Percentiles rank a stretch among this genome's conserved stretches.
These are phyloP conservation scores for Elaphomyces granulatus DNA, from an alignment of 495 filamentous ascomycete genomes.

Conservation along the genomic window DNA sequence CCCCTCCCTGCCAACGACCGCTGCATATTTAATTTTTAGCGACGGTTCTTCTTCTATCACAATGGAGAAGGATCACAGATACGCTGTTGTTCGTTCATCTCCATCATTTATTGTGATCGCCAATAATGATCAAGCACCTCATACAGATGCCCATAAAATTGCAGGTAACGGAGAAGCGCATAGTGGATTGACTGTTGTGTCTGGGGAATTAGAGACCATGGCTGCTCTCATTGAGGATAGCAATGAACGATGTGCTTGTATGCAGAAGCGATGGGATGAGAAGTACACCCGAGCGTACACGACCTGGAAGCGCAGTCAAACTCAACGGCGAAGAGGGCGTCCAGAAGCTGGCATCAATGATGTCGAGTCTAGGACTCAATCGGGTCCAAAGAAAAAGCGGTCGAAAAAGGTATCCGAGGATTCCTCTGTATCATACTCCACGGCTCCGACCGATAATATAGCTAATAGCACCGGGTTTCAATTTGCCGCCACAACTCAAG, in stretches of 20 bases:
- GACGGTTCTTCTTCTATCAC: constrained; percentile 30
- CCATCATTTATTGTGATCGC: constrained; percentile 40
- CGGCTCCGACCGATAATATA: neutral
- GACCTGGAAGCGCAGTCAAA: constrained; percentile 1
- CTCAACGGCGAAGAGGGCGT: neutral
- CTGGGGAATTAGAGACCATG: constrained; percentile 14
- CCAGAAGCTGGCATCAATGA: neutral
- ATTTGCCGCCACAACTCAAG: constrained; percentile 14
- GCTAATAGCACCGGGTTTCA: constrained; percentile 2
- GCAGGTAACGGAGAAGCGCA: neutral
- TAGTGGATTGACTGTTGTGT: neutral
- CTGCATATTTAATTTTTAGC: constrained; percentile 44
- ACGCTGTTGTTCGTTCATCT: constrained; percentile 24
- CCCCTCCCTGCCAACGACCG: constrained; percentile 28
- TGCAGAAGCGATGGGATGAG: constrained; percentile 28
- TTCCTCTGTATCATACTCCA: neutral
- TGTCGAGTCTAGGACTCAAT: neutral
- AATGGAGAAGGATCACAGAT: constrained; percentile 44
- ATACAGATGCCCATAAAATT: neutral
- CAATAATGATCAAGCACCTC: constrained; percentile 35
- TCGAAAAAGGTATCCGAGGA: neutral
- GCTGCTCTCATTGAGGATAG: constrained; percentile 29
- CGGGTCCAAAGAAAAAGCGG: neutral
- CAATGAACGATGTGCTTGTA: constrained; percentile 19
- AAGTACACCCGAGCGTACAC: constrained; percentile 7